phyloP scores from a whole-genome alignment of 768 basidiomycete species.

The Grammothele lineata region DNA sequence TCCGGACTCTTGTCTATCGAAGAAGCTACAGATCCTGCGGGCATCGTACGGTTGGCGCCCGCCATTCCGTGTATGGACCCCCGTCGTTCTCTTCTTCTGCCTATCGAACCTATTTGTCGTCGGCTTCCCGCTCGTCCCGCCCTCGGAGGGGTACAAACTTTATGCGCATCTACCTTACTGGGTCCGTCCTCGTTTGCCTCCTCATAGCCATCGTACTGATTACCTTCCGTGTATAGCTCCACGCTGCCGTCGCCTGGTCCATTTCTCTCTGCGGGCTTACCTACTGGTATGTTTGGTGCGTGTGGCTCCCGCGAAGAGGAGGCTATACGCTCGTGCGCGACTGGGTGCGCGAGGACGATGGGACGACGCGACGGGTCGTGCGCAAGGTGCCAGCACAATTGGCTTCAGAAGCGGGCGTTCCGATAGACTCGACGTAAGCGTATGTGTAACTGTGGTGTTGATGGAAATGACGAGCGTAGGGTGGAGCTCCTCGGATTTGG shows the following conservation, averaged over 20 bases:
- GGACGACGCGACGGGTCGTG: constrained; percentile 52
- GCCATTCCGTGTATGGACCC: constrained; percentile 55
- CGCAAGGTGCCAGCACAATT: constrained; percentile 30
- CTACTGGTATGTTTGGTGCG: constrained; percentile 30
- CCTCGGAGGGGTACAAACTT: constrained; percentile 42
- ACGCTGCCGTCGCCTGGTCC: constrained; percentile 23
- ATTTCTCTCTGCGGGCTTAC: constrained; percentile 24
- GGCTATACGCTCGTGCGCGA: constrained; percentile 26
- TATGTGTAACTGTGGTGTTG: no score
- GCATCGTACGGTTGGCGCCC: constrained; percentile 51
- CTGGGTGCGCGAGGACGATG: constrained; percentile 36
- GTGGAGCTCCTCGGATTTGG: not conserved
- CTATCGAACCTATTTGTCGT: constrained; percentile 62
- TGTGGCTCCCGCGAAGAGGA: constrained; percentile 25
- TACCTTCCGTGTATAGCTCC: constrained; percentile 17
- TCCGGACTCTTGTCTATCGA: constrained; percentile 15
- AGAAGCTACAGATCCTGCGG: constrained; percentile 1
- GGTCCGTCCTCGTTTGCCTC: constrained; percentile 31
- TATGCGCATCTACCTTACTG: constrained; percentile 66
- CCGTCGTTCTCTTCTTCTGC: constrained; percentile 51
- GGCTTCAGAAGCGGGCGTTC: no score
- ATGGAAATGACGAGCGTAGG: no score
- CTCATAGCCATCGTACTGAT: no score
- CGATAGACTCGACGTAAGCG: no score
- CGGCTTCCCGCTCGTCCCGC: constrained; percentile 59